phyloP scores from a whole-genome alignment of 768 basidiomycete species.

The Trametes cinnabarina region DNA sequence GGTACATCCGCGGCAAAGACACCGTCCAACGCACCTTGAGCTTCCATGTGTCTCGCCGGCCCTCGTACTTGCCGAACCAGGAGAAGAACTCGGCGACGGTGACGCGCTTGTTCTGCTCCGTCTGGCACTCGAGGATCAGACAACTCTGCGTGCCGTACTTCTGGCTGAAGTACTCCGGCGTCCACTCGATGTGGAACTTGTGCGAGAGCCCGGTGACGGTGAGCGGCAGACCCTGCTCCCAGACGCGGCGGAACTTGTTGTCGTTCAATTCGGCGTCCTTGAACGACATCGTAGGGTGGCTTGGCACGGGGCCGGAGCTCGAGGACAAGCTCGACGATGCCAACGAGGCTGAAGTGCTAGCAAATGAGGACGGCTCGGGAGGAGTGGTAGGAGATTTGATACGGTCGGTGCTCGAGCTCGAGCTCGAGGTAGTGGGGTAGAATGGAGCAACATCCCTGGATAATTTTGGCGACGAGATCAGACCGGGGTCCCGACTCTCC shows the following conservation, averaged over 20 bases:
- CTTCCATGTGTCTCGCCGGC: slow-evolving; percentile 61
- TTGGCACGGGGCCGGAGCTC: slow-evolving; percentile 34
- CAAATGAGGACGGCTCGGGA: slow-evolving; percentile 15
- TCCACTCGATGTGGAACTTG: slow-evolving; percentile 73
- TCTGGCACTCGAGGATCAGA: slow-evolving; percentile 81
- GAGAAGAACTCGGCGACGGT: slow-evolving; percentile 80
- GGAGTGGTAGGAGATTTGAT: slow-evolving; percentile 3
- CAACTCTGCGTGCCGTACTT: slow-evolving; percentile 63
- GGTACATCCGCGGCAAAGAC: neutral
- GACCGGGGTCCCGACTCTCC: slow-evolving; percentile 7
- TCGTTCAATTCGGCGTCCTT: slow-evolving; percentile 51
- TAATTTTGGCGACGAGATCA: slow-evolving; percentile 2
- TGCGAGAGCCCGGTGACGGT: slow-evolving; percentile 66
- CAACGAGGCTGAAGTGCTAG: slow-evolving; percentile 7
- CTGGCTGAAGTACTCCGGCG: slow-evolving; percentile 75
- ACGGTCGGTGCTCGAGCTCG: slow-evolving; percentile 1
- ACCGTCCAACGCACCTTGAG: slow-evolving; percentile 54
- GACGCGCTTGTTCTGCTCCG: slow-evolving; percentile 56
- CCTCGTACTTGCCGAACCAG: slow-evolving; percentile 68
- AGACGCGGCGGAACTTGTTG: slow-evolving; percentile 62
- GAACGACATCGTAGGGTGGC: slow-evolving; percentile 46
- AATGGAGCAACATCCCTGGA: slow-evolving; percentile 12
- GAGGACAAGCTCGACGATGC: neutral
- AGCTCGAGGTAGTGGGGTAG: neutral
- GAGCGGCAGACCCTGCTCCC: slow-evolving; percentile 73